Evolutionary conservation across 805 yeast genomes (phyloP), one percentile per base, ranked within the genome.

Genomic region (Ascoidea rubescens): DNA sequence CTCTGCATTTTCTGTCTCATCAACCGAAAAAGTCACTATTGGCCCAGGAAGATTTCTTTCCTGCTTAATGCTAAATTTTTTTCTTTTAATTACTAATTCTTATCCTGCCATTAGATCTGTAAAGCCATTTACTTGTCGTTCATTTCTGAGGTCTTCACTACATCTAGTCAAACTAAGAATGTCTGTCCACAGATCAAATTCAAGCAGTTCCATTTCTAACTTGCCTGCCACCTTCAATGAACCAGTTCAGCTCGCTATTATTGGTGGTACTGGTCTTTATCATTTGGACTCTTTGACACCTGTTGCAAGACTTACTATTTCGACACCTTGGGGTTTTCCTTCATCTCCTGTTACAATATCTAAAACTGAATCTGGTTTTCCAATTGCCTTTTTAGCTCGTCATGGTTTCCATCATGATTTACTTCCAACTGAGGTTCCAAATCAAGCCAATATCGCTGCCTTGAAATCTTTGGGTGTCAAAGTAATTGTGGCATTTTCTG

Each of bases 261-360:
- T 93, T 65, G 99, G 99, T 46, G 99, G 99, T 46, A 93, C 99
- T 4, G 99, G 99, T n/a, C 76, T 93, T 33, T 93, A 93, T 72
- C 85, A 87, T 54, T 73, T 93, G 53, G 87, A 84, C 46, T 80
- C 87, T 53, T 73, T 93, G 52, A 77, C 82, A 49, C 95, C 96
- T 4, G 95, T 91, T 48, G 96, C 96, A 14, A 73, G 83, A 59
- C 69, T 93, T 46, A 79, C 87, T 14, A 69, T 89, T 54, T 77
- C 84, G 17, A 93, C 99, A 4, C 99, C 99, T 28, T 93, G 98
- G 98, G 99, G 99, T 8, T 77, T 75, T 58, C 96, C 99, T 28
- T 89, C 97, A 4, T 84, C 95, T 12, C 90, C 96, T 45, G 86
- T 93, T 63, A 90, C 96, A 49, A 81, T 93, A 55, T 84, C 95